phyloP scores from a whole-genome alignment of 1,284 basidiomycete genomes.

The Ceratobasidium sp. region DNA sequence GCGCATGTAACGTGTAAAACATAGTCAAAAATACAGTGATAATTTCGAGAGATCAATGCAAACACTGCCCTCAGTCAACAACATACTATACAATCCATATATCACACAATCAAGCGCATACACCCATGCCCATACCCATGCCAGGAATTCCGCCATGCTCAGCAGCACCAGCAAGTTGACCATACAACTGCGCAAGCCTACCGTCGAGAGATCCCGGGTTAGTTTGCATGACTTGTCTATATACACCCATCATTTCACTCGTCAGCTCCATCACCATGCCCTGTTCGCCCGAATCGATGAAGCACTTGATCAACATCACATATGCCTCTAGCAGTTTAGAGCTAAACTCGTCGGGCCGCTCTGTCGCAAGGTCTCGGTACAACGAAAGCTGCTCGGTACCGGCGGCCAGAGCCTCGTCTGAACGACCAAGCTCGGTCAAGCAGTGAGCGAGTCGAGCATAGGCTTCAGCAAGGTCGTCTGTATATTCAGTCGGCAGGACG shows the following conservation, averaged over 20 bases:
- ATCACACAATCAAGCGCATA: no score
- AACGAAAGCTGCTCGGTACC: neutral
- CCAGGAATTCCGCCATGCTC: neutral
- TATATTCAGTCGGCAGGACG: neutral
- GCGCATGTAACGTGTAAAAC: no score
- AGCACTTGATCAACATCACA: neutral
- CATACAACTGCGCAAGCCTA: neutral
- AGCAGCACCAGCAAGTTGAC: neutral
- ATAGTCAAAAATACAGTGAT: no score
- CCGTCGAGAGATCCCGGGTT: neutral
- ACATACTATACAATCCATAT: no score
- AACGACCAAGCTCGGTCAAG: neutral
- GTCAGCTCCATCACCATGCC: conserved; percentile 1
- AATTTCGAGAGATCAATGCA: no score
- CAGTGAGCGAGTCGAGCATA: neutral
- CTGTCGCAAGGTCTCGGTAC: neutral
- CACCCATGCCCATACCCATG: neutral
- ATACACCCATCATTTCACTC: neutral
- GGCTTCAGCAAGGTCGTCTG: neutral
- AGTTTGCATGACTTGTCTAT: conserved; percentile 4
- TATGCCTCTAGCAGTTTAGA: neutral
- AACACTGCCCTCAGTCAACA: no score
- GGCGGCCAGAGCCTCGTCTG: neutral
- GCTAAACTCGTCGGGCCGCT: neutral
- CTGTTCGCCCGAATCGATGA: conserved; percentile 1